These are phyloP conservation scores for Boletus bicolor DNA, from an alignment of 768 basidiomycete species.

Conservation along the genomic window DNA sequence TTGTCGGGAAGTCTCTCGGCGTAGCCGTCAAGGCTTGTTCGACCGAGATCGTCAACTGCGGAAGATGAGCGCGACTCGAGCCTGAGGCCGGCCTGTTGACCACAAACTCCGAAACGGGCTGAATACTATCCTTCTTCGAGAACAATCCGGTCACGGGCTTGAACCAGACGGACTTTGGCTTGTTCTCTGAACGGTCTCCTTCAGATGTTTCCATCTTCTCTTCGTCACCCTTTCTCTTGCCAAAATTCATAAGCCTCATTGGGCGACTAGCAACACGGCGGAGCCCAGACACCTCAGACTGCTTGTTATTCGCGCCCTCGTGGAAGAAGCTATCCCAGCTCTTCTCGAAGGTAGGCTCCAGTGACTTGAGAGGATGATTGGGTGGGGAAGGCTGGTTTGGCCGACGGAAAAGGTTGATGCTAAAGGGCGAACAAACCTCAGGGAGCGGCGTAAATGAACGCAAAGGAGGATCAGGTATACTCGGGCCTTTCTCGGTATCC, in stretches of 20 bases:
- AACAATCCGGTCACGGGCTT: conserved; percentile 34
- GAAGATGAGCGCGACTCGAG: conserved; percentile 20
- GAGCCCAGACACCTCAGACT: conserved; percentile 25
- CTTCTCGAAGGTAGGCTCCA: conserved; percentile 35
- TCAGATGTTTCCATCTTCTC: conserved; percentile 22
- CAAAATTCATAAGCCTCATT: conserved; percentile 44
- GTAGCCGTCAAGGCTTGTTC: conserved; percentile 35
- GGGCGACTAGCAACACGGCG: conserved; percentile 28
- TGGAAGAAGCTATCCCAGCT: conserved; percentile 48
- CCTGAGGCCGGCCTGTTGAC: conserved; percentile 15
- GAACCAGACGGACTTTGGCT: conserved; percentile 34
- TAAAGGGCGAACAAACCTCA: conserved; percentile 30
- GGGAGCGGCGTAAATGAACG: conserved; percentile 53
- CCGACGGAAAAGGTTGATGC: conserved; percentile 36
- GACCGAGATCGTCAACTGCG: conserved; percentile 44
- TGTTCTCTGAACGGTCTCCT: conserved; percentile 25
- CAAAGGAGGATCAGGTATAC: conserved; percentile 27
- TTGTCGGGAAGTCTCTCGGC: conserved; percentile 24
- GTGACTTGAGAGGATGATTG: conserved; percentile 24
- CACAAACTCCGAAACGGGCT: conserved; percentile 18
- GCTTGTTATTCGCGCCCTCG: conserved; percentile 18
- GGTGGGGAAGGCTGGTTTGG: conserved; percentile 31
- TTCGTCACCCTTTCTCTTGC: conserved; percentile 37
- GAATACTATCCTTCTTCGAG: conserved; percentile 19
- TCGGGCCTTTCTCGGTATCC: conserved; percentile 26